Conservation (phyloP, 169 alveolate genomes). For the Cystoisospora suis region DNA sequence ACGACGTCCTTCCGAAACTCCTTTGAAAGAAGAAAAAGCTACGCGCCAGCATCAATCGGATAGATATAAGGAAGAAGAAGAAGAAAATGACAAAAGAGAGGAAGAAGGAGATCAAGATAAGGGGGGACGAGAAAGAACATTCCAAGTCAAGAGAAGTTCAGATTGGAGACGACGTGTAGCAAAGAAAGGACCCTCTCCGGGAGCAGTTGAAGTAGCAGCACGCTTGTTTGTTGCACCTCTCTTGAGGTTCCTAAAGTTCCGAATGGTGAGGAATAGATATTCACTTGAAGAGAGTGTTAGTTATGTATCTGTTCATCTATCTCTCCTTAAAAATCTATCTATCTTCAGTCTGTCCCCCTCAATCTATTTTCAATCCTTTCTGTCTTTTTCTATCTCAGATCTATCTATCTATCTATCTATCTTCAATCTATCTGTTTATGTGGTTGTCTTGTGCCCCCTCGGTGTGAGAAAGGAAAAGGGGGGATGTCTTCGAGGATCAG, state of each 20-base stretch:
- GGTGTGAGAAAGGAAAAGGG: not conserved
- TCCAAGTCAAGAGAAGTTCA: not conserved
- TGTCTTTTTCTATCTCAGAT: not conserved
- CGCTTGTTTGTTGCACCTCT: not conserved
- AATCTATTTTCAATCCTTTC: not conserved
- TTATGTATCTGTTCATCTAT: too few species aligned
- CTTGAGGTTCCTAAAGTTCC: slow-evolving; percentile 13
- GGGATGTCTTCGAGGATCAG: not conserved
- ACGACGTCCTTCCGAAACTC: not conserved
- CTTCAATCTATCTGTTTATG: not conserved
- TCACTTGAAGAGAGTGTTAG: too few species aligned
- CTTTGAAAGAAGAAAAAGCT: not conserved
- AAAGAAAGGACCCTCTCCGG: not conserved
- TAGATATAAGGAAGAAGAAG: too few species aligned
- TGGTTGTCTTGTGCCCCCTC: not conserved
- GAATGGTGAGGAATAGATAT: not conserved
- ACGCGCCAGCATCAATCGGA: too few species aligned
- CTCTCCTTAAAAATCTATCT: not conserved
- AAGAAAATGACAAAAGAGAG: too few species aligned
- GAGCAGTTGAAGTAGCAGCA: slow-evolving; percentile 22
- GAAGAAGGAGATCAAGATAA: not conserved
- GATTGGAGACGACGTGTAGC: not conserved
- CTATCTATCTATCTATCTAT: not conserved
- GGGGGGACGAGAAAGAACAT: not conserved
- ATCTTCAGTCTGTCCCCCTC: not conserved